Evolutionary conservation across 1,284 basidiomycete genomes (phyloP), one percentile per base, ranked within the genome.

Genomic region (Trichosporon faecale): DNA sequence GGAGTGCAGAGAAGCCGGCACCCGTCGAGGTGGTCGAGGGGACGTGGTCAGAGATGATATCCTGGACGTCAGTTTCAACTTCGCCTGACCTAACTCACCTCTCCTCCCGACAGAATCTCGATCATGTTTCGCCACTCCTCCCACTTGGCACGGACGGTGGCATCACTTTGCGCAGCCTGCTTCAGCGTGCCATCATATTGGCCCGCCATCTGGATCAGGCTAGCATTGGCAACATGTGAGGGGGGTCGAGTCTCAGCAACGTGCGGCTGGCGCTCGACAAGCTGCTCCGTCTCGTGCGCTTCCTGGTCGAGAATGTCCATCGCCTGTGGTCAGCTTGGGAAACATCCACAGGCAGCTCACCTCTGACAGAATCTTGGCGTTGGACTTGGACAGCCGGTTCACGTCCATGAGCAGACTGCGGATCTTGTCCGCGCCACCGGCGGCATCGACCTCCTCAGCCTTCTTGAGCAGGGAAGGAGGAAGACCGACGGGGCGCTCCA

Each of bases 271-370:
- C 86, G 85, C 68, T 84, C 74, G 0, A 85, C 75, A n/a, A 85
- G 77, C 23, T 79, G 76, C 63, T 94, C 93, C 76, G 98, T 94
- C 79, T 95, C 93, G 3, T 90, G 90, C 21, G 91, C 91, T 83
- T 98, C 95, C 67, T 89, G 89, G 76, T 96, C 94, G 11, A 98
- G 85, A 14, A 95, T 88, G 76, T 94, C 93, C 85, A 94, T 87
- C 0, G 93, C 89, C 92, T 97, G 79, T 0, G 18, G 67, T 68
- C 33, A 68, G 67, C 63, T 31, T 12, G 0, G 3, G 46, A n/a
- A n/a, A 49, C 66, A 16, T 33, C 21, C 12, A 71, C 68, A 23
- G 7, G n/a, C 4, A 64, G 37, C 85, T 70, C 75, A 93, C 94
- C 85, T 94, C 92, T 65, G 93, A 88, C 9, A 98, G 81, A 18